Evolutionary conservation across 2,329 filamentous ascomycete species (phyloP).

Genomic region (Orbilia blumenaviensis): DNA sequence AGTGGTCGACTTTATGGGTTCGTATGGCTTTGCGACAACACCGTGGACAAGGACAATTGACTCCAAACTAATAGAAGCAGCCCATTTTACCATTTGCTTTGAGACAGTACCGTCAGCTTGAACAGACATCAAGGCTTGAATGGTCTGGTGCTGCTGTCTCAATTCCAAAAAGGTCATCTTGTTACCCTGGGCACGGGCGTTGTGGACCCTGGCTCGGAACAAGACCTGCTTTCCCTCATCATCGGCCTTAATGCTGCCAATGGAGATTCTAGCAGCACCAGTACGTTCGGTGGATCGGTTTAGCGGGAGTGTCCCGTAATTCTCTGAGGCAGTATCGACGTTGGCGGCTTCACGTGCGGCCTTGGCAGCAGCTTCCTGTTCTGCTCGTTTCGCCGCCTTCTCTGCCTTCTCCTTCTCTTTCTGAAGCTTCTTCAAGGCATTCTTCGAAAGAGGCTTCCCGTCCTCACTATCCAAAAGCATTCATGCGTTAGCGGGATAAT

Average conservation of each 20-base stretch:
- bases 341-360: slow-evolving; percentile 71
- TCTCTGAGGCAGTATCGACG: slow-evolving; percentile 73
- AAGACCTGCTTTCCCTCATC: slow-evolving; percentile 58
- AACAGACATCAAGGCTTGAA: slow-evolving; percentile 81
- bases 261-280: slow-evolving; percentile 67
- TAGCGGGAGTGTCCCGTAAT: slow-evolving; percentile 78
- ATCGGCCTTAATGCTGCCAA: slow-evolving; percentile 67
- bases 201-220: slow-evolving; percentile 72
- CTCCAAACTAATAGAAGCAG: slow-evolving; percentile 77
- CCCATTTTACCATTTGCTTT: slow-evolving; percentile 95
- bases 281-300: slow-evolving; percentile 68
- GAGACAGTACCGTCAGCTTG: slow-evolving; percentile 73
- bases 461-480: slow-evolving; percentile 58
- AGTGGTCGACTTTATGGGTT: slow-evolving; percentile 86
- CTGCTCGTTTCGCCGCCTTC: slow-evolving; percentile 77
- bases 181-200: slow-evolving; percentile 84
- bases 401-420: slow-evolving; percentile 89
- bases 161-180: slow-evolving; percentile 93
- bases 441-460: slow-evolving; percentile 73
- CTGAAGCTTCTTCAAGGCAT: slow-evolving; percentile 83
- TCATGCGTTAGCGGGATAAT: slow-evolving; percentile 18
- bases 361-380: slow-evolving; percentile 76
- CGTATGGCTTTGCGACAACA: slow-evolving; percentile 79
- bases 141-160: slow-evolving; percentile 77
- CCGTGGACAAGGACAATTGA: slow-evolving; percentile 85